Conservation (phyloP, 352 stramenopile genomes). For the Albugo laibachii region DNA sequence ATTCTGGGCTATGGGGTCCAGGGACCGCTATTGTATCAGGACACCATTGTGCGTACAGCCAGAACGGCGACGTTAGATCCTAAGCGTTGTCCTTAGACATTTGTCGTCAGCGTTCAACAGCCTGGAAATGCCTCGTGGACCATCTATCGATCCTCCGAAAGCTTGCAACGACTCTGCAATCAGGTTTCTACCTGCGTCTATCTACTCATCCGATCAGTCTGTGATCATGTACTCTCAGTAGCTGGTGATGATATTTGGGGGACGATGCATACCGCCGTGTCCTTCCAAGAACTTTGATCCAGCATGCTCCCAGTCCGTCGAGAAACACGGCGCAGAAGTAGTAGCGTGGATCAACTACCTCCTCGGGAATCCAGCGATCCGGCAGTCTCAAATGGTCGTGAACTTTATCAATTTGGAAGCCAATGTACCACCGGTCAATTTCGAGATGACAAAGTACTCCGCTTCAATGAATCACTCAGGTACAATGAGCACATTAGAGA, state of each 20-base stretch:
- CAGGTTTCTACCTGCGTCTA: constrained; percentile 13
- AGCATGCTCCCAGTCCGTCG: constrained; percentile 38
- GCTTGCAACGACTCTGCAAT: constrained; percentile 49
- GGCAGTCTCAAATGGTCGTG: constrained; percentile 63
- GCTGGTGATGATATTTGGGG: constrained; percentile 49
- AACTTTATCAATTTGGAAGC: constrained; percentile 64
- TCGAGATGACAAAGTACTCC: not conserved
- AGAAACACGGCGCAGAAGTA: constrained; percentile 50
- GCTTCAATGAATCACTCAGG: constrained; percentile 1
- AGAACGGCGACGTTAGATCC: too few relatives aligned
- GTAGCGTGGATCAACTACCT: constrained; percentile 70
- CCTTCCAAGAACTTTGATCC: constrained; percentile 32
- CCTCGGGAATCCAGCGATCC: constrained; percentile 54
- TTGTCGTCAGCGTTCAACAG: constrained; percentile 57
- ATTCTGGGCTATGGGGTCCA: too few relatives aligned
- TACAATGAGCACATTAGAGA: not conserved
- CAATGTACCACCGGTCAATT: constrained; percentile 21
- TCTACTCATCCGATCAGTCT: not conserved
- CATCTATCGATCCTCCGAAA: constrained; percentile 53
- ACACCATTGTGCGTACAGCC: too few relatives aligned
- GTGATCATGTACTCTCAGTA: constrained; percentile 2
- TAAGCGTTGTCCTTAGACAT: constrained; percentile 16
- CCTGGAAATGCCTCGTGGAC: constrained; percentile 40
- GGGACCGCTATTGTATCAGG: too few relatives aligned
- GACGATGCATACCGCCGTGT: constrained; percentile 24